phyloP scores from a whole-genome alignment of 2,329 filamentous ascomycete genomes.

The Paecilomyces variotii region DNA sequence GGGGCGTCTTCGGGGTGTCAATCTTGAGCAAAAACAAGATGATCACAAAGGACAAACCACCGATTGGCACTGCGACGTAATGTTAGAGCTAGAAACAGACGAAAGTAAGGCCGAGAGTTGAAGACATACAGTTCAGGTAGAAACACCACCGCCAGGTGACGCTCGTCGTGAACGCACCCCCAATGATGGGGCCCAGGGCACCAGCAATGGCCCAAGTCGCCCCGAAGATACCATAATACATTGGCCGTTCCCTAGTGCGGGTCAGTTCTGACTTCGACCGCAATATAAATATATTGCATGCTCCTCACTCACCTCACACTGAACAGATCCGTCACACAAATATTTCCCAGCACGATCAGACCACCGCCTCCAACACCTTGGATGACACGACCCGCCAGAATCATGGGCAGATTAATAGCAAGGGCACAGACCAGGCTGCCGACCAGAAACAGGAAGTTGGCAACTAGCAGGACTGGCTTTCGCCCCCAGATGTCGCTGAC shows the following conservation, averaged over 20 bases:
- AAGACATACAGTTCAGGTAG: conserved; percentile 46
- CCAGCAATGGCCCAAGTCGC: conserved; percentile 55
- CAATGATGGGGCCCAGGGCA: conserved; percentile 53
- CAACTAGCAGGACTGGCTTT: conserved; percentile 53
- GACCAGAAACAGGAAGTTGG: conserved; percentile 55
- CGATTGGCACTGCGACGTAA: conserved; percentile 43
- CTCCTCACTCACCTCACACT: conserved; percentile 41
- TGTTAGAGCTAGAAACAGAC: conserved; percentile 4
- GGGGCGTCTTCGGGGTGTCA: conserved; percentile 52
- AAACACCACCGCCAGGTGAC: conserved; percentile 56
- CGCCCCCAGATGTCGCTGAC: conserved; percentile 60
- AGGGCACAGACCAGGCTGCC: conserved; percentile 55
- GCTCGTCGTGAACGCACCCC: conserved; percentile 52
- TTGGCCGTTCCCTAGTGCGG: conserved; percentile 41
- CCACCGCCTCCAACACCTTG: conserved; percentile 59
- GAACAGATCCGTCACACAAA: conserved; percentile 57
- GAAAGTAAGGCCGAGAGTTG: not conserved
- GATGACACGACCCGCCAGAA: conserved; percentile 53
- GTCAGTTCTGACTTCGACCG: not conserved
- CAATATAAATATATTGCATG: not conserved
- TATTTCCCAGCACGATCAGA: conserved; percentile 56
- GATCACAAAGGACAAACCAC: conserved; percentile 51
- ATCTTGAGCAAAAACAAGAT: conserved; percentile 54
- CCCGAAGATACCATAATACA: conserved; percentile 56
- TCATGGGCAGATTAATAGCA: conserved; percentile 52